A percentile compares a stretch with the other conserved stretches of the same genome.
phyloP scores from a whole-genome alignment of 2,329 filamentous ascomycete genomes.

The Ceratocystis cacaofunesta region DNA sequence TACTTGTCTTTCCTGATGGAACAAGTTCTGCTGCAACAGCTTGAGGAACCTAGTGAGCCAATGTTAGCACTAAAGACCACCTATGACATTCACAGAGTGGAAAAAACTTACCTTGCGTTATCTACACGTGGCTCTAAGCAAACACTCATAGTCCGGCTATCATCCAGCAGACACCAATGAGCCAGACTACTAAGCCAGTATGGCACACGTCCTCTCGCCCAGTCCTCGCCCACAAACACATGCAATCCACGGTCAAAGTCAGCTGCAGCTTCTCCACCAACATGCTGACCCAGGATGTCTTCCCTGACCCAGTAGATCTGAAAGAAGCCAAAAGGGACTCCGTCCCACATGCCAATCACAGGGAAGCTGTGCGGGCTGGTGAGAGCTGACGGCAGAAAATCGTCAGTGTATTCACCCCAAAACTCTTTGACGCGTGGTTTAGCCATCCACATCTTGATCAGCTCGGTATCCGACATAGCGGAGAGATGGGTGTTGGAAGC shows the following conservation, averaged over 20 bases:
- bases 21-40: slow-evolving; percentile 63
- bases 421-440: slow-evolving; percentile 68
- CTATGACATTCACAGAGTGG: not conserved
- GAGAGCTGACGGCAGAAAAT: slow-evolving; percentile 54
- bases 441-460: slow-evolving; percentile 80
- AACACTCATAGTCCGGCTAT: slow-evolving; percentile 67
- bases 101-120: slow-evolving; percentile 57
- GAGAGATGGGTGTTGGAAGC: slow-evolving; percentile 28
- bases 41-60: slow-evolving; percentile 25
- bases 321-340: slow-evolving; percentile 90
- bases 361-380: slow-evolving; percentile 67
- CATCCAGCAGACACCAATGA: slow-evolving; percentile 69
- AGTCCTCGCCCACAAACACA: slow-evolving; percentile 79
- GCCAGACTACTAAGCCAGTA: slow-evolving; percentile 73
- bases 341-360: slow-evolving; percentile 85
- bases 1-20: slow-evolving; percentile 74
- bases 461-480: slow-evolving; percentile 35
- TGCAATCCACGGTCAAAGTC: slow-evolving; percentile 86
- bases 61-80: not conserved
- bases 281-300: slow-evolving; percentile 56
- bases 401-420: slow-evolving; percentile 56
- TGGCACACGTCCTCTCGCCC: slow-evolving; percentile 68
- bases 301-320: slow-evolving; percentile 98
- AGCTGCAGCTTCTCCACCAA: slow-evolving; percentile 44
- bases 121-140: slow-evolving; percentile 84